Evolutionary conservation across 805 yeast species (phyloP).

Genomic region (Priceomyces carsonii): DNA sequence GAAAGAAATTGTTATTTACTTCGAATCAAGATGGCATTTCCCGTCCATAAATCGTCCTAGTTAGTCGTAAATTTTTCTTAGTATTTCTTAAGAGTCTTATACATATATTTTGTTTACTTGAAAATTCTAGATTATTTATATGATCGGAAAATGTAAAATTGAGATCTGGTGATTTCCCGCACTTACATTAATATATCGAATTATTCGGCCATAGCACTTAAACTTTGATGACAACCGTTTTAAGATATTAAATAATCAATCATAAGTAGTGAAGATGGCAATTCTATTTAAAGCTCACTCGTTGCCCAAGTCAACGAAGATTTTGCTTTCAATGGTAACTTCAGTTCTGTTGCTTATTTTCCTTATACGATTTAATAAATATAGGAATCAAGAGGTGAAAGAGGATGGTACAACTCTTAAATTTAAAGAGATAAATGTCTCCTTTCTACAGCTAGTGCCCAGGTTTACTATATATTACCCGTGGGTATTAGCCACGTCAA

Average conservation of each 20-base stretch:
- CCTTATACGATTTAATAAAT: constrained; percentile 40
- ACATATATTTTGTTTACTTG: constrained; percentile 2
- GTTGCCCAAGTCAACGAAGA: constrained; percentile 50
- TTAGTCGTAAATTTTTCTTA: no score
- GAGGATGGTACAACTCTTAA: constrained; percentile 10
- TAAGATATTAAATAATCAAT: no score
- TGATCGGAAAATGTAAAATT: no score
- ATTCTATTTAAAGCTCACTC: constrained; percentile 12
- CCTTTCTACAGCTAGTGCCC: constrained; percentile 66
- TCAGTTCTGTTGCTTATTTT: constrained; percentile 43
- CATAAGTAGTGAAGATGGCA: constrained; percentile 8
- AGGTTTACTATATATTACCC: constrained; percentile 54
- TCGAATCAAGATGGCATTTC: no score
- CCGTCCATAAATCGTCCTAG: no score
- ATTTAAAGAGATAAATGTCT: constrained; percentile 49
- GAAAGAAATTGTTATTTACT: no score
- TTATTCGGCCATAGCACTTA: no score
- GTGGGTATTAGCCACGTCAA: constrained; percentile 62
- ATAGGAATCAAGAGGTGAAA: constrained; percentile 6
- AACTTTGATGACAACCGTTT: no score
- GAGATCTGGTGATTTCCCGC: no score
- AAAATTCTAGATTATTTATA: neutral
- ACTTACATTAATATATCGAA: no score
- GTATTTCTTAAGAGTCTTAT: neutral
- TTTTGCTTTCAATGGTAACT: constrained; percentile 41